phyloP scores from a whole-genome alignment of 306 rosid genomes.

The Vicia faba region DNA sequence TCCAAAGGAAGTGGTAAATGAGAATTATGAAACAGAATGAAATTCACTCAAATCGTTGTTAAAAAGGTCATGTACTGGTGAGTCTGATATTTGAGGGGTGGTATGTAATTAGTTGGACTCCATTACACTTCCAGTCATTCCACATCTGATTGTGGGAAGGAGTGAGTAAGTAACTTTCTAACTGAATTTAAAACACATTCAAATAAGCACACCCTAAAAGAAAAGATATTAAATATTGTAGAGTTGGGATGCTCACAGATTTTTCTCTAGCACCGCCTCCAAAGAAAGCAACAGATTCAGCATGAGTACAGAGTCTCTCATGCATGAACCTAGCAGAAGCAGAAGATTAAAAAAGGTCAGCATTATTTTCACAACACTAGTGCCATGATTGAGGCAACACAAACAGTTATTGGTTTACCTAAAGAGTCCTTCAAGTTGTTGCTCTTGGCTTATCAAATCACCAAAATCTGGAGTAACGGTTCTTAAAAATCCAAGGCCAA shows the following conservation, averaged over 20 bases:
- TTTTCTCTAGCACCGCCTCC: conserved; percentile 99
- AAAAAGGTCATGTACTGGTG: conserved; percentile 4
- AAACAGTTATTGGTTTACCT: conserved; percentile 55
- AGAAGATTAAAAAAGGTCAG: conserved; percentile 35
- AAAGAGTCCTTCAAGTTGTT: conserved; percentile 94
- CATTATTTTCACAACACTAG: conserved; percentile 30
- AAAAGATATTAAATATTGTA: conserved; percentile 18
- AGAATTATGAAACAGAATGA: conserved; percentile 6
- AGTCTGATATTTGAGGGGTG: conserved; percentile 10
- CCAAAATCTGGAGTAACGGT: conserved; percentile 94
- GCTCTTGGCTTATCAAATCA: conserved; percentile 87
- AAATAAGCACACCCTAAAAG: conserved; percentile 24
- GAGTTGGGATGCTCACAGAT: conserved; percentile 66
- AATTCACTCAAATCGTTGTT: conserved; percentile 11
- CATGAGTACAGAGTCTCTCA: conserved; percentile 95
- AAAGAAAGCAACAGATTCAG: conserved; percentile 98
- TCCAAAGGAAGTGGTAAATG: conserved; percentile 22
- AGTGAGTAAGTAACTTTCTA: conserved; percentile 22
- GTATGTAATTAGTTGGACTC: conserved; percentile 2
- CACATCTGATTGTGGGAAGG: conserved; percentile 9
- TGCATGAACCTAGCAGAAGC: conserved; percentile 88
- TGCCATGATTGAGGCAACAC: conserved; percentile 33
- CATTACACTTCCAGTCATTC: conserved; percentile 2
- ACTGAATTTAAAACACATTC: conserved; percentile 27
- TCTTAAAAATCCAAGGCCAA: conserved; percentile 91